Percentiles rank a stretch among this genome's conserved stretches.
Conservation (phyloP, 495 filamentous ascomycete genomes). For the Tuber borchii region DNA sequence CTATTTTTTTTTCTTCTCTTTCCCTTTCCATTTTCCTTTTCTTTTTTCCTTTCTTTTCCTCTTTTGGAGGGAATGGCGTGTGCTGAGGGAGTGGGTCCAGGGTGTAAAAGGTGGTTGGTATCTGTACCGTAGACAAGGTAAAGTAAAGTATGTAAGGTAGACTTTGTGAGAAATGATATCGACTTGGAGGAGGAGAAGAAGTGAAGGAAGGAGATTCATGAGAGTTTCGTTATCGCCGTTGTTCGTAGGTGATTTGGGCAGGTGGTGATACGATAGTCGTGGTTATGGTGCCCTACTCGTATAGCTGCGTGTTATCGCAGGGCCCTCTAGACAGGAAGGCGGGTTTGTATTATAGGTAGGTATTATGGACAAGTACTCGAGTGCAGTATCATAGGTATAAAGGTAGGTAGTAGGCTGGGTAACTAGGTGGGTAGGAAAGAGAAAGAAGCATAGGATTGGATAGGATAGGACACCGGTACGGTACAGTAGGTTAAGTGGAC, state of each 20-base stretch:
- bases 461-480: slow-evolving; percentile 1
- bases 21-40: not conserved
- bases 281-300: not conserved
- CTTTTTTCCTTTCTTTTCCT: not conserved
- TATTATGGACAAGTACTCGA: no score
- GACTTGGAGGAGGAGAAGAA: not conserved
- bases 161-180: slow-evolving; percentile 1
- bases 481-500: not conserved
- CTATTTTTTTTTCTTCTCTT: not conserved
- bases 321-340: not conserved
- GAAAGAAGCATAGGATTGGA: not conserved
- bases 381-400: no score
- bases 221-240: not conserved
- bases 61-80: not conserved
- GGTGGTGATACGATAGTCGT: not conserved
- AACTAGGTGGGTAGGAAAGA: not conserved
- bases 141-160: not conserved
- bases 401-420: not conserved
- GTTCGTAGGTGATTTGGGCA: not conserved
- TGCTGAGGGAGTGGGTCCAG: not conserved
- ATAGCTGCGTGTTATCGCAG: not conserved
- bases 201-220: not conserved
- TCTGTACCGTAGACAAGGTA: not conserved
- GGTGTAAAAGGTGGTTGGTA: not conserved
- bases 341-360: not conserved